Evolutionary conservation across 305 asterid genomes (phyloP).

Genomic region (Rubia peregrina): DNA sequence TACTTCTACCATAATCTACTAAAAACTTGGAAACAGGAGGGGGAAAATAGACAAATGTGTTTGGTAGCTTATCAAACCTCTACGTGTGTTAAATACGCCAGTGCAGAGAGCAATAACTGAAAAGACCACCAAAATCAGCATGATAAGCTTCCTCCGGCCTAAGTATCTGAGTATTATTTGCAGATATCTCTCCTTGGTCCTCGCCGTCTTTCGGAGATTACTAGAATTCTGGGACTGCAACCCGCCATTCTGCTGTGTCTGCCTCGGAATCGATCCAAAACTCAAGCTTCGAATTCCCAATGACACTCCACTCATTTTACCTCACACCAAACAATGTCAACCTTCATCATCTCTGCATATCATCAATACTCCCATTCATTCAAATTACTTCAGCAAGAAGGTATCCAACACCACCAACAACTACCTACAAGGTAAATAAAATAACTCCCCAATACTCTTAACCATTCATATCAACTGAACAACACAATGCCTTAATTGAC

Average conservation of each 20-base stretch:
- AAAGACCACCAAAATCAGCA: constrained; percentile 66
- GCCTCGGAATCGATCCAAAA: constrained; percentile 72
- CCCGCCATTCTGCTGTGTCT: constrained; percentile 66
- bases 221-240: constrained; percentile 36
- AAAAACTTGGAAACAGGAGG: not conserved
- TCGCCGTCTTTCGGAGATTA: constrained; percentile 55
- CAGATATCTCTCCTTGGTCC: constrained; percentile 55
- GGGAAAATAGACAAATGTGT: constrained; percentile 2
- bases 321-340: constrained; percentile 43
- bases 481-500: not conserved
- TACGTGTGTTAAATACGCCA: constrained; percentile 51
- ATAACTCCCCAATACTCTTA: not conserved
- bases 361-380: constrained; percentile 46
- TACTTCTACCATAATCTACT: not conserved
- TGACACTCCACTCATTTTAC: constrained; percentile 89
- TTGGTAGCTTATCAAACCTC: constrained; percentile 41
- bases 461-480: not conserved
- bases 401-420: not conserved
- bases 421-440: constrained; percentile 10
- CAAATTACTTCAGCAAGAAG: constrained; percentile 20
- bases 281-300: constrained; percentile 70
- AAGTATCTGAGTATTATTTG: constrained; percentile 47
- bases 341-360: constrained; percentile 64
- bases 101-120: constrained; percentile 55
- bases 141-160: constrained; percentile 60